Evolutionary conservation across 306 rosid genomes (phyloP).

Genomic region (Prunus mongolica): DNA sequence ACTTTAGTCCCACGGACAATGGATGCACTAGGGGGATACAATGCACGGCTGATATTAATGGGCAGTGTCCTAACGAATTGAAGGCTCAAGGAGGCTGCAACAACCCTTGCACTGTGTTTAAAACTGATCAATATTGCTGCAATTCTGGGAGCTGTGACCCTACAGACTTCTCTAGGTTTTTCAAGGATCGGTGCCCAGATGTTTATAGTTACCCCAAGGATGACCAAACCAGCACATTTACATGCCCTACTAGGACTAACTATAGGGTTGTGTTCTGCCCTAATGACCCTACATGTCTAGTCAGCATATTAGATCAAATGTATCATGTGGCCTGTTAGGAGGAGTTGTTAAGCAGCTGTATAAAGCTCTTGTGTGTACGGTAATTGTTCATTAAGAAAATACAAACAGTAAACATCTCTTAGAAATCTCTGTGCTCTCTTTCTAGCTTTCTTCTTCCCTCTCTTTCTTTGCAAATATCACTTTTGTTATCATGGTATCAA

Average conservation of each 20-base stretch:
- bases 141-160: not conserved
- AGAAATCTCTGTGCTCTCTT: too few relatives aligned
- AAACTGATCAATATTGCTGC: constrained; percentile 24
- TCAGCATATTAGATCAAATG: too few relatives aligned
- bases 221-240: not conserved
- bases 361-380: too few relatives aligned
- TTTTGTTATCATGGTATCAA: too few relatives aligned
- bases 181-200: not conserved
- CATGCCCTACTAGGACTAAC: constrained; percentile 2
- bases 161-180: not conserved
- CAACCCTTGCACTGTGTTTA: constrained; percentile 23
- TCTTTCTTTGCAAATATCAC: too few relatives aligned
- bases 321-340: too few relatives aligned
- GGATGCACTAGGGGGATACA: not conserved
- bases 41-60: constrained; percentile 39
- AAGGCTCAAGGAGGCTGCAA: constrained; percentile 37
- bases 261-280: constrained; percentile 28
- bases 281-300: too few relatives aligned
- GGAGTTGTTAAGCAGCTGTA: too few relatives aligned
- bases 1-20: constrained; percentile 14
- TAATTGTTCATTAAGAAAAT: too few relatives aligned
- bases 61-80: constrained; percentile 43
- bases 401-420: too few relatives aligned
- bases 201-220: not conserved
- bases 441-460: too few relatives aligned